phyloP scores from a whole-genome alignment of 768 basidiomycete genomes.

The Boletus subcaerulescens region DNA sequence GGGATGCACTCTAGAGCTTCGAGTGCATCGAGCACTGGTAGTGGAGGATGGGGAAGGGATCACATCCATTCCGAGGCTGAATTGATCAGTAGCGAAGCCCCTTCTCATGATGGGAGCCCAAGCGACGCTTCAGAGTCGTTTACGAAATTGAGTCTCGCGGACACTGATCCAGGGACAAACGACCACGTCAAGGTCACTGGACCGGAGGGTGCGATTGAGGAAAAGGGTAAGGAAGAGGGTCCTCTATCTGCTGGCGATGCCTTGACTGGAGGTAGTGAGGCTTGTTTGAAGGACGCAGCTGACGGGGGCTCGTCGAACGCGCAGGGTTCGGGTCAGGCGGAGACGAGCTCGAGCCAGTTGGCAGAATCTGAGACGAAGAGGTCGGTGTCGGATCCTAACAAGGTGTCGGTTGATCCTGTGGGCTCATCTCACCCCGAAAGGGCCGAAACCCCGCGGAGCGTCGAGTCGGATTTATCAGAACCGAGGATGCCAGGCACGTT shows the following conservation, averaged over 20 bases:
- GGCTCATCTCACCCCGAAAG: constrained; percentile 4
- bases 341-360: background rate
- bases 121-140: constrained; percentile 21
- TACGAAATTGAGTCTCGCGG: constrained; percentile 29
- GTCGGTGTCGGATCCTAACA: background rate
- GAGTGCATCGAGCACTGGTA: constrained; percentile 30
- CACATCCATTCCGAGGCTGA: constrained; percentile 24
- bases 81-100: constrained; percentile 31
- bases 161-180: constrained; percentile 38
- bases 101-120: constrained; percentile 33
- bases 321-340: background rate
- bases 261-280: constrained; percentile 20
- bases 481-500: constrained; percentile 55
- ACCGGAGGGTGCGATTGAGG: constrained; percentile 23
- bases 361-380: constrained; percentile 1
- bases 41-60: constrained; percentile 38
- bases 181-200: constrained; percentile 40
- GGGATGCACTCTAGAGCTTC: constrained; percentile 26
- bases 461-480: constrained; percentile 34
- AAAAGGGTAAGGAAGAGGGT: constrained; percentile 24
- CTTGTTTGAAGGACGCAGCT: constrained; percentile 11
- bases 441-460: constrained; percentile 9
- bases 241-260: constrained; percentile 15
- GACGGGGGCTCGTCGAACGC: background rate
- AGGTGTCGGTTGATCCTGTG: background rate